phyloP scores from a whole-genome alignment of 495 filamentous ascomycete species.

The Antarctomyces pellizariae region DNA sequence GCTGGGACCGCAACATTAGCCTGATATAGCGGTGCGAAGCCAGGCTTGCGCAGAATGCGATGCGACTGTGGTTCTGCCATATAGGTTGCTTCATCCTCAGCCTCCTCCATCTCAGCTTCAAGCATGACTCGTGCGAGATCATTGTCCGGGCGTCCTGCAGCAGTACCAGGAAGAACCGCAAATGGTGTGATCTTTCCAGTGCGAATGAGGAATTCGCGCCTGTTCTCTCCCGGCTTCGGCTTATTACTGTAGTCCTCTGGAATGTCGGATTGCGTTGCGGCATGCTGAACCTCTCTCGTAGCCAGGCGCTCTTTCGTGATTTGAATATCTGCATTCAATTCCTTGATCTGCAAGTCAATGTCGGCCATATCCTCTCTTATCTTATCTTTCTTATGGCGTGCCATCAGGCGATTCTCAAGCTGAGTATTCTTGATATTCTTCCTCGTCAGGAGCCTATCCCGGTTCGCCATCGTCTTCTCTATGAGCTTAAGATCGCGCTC shows the following conservation, averaged over 20 bases:
- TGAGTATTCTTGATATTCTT: too few relatives aligned
- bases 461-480: constrained; percentile 43
- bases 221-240: constrained; percentile 53
- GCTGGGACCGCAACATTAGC: too few relatives aligned
- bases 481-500: constrained; percentile 71
- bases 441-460: constrained; percentile 24
- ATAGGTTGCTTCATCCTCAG: constrained; percentile 22
- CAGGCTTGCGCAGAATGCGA: constrained; percentile 57
- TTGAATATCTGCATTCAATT: too few relatives aligned
- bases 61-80: constrained; percentile 38
- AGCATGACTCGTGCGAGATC: constrained; percentile 48
- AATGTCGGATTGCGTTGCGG: too few relatives aligned
- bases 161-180: constrained; percentile 36
- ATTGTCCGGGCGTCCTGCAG: constrained; percentile 28
- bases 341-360: too few relatives aligned
- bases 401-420: too few relatives aligned
- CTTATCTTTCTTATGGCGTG: too few relatives aligned
- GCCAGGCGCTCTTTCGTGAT: too few relatives aligned
- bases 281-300: too few relatives aligned
- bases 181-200: constrained; percentile 97
- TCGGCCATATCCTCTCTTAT: too few relatives aligned
- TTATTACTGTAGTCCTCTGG: too few relatives aligned
- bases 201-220: constrained; percentile 73
- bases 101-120: constrained; percentile 49
- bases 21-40: constrained; percentile 35